These are phyloP conservation scores for Emergomyces pasteurianus DNA, from an alignment of 2,329 filamentous ascomycete genomes.

Conservation along the genomic window DNA sequence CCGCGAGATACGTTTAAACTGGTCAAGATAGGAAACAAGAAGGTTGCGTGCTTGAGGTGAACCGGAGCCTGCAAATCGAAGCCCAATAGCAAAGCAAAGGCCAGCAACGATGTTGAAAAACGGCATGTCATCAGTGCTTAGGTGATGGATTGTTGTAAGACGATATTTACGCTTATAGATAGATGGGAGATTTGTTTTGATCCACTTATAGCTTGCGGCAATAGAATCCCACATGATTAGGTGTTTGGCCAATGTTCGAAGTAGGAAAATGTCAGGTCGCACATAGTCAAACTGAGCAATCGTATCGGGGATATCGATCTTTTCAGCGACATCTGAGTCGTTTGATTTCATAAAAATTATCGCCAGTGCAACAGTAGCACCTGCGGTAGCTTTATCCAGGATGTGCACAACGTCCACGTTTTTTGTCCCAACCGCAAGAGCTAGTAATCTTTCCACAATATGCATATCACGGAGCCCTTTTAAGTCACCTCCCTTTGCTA, in stretches of 20 bases:
- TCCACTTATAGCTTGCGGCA: constrained; percentile 60
- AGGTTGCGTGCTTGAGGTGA: constrained; percentile 64
- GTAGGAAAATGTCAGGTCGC: constrained; percentile 78
- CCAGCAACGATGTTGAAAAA: constrained; percentile 89
- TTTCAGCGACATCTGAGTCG: constrained; percentile 71
- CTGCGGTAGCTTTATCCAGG: constrained; percentile 81
- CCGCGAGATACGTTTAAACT: constrained; percentile 66
- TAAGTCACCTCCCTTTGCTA: constrained; percentile 79
- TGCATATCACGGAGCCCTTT: constrained; percentile 88
- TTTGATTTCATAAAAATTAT: constrained; percentile 97
- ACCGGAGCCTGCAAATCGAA: constrained; percentile 63
- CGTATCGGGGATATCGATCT: constrained; percentile 87
- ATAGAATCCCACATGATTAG: constrained; percentile 89
- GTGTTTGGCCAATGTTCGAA: constrained; percentile 80
- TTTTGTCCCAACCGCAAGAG: constrained; percentile 76
- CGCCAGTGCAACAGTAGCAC: constrained; percentile 79
- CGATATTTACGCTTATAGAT: constrained; percentile 53
- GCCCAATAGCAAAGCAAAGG: constrained; percentile 62
- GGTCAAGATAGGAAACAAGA: constrained; percentile 70
- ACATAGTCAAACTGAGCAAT: constrained; percentile 90
- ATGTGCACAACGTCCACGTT: constrained; percentile 87
- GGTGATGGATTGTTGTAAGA: constrained; percentile 46
- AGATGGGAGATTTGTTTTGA: constrained; percentile 58
- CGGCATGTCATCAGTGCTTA: constrained; percentile 74
- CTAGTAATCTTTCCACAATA: constrained; percentile 75